Base-by-base conservation (phyloP, 2,329 filamentous ascomycete species). In the Epichloe sp. region DNA sequence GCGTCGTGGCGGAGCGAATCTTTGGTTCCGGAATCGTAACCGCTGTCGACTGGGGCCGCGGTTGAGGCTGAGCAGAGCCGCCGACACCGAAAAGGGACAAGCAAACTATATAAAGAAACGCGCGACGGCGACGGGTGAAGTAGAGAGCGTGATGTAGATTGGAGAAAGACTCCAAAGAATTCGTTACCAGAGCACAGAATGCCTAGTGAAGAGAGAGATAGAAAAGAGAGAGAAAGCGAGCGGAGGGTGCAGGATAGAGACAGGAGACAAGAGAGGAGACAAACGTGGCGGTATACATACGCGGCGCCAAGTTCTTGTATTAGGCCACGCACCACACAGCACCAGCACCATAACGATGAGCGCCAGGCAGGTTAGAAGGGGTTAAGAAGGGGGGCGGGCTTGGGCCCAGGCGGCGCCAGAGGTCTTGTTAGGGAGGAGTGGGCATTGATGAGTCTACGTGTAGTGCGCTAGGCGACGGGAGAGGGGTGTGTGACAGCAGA, bases 121-220 rank as follows among this genome's bases (percentile, higher is more conserved):
- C 44, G 40, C 35, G 19, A 46, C 49, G 44, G 42, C 26, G 21
- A 51, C 37, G 21, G 23, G 34, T 34, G n/a, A 53, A 17, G 45
- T 48, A 53, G 52, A 42, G 52, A 51, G 35, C 45, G 52, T 48
- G 35, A 40, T 38, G 36, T 36, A 49, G 23, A 34, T 12, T 34
- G 34, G 21, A 43, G 12, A 14, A 47, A 10, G 19, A 31, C 42
- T 53, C 35, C 41, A 44, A 36, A 26, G 35, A 46, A 40, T 38
- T 26, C 36, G 43, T 37, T 35, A 38, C 43, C 42, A 52, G 44
- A 44, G 47, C 47, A 31, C 47, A 8, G 38, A 40, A 52, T 21
- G 37, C 37, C 19, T 37, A 8, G 42, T 41, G 11, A 31, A 42
- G 37, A 46, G 38, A 34, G 26, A 37, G 34, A 48, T 15, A 7